Percentiles rank a stretch among this genome's conserved stretches.
Evolutionary conservation across 768 basidiomycete genomes (phyloP).

Genomic region (Pisolithus albus): DNA sequence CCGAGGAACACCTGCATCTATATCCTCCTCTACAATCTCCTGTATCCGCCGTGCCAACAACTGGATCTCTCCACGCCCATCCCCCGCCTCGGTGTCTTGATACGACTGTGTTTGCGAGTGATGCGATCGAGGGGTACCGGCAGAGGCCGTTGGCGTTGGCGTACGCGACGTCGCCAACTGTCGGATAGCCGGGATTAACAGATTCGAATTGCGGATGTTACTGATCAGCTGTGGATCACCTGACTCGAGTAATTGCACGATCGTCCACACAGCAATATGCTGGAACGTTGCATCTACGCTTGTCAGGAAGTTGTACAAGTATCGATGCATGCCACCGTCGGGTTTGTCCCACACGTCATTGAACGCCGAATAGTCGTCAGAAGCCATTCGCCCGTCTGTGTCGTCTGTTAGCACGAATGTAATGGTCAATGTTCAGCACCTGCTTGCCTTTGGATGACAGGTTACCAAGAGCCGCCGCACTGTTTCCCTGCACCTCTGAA

Average conservation of each 20-base stretch:
- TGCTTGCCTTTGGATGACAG: slow-evolving; percentile 86
- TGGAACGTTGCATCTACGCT: slow-evolving; percentile 97
- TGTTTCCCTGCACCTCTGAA: slow-evolving; percentile 98
- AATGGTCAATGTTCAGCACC: neutral
- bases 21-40: slow-evolving; percentile 76
- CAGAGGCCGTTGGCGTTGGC: slow-evolving; percentile 63
- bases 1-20: slow-evolving; percentile 51
- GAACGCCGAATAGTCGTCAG: slow-evolving; percentile 93
- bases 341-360: slow-evolving; percentile 98
- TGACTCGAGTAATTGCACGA: slow-evolving; percentile 96
- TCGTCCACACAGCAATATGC: slow-evolving; percentile 99
- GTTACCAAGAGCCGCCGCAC: slow-evolving; percentile 95
- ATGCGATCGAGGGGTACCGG: slow-evolving; percentile 68
- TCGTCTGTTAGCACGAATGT: neutral
- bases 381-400: slow-evolving; percentile 65
- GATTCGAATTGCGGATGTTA: slow-evolving; percentile 79
- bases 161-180: slow-evolving; percentile 69
- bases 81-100: slow-evolving; percentile 76
- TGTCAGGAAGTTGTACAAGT: slow-evolving; percentile 88
- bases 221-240: slow-evolving; percentile 86
- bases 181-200: slow-evolving; percentile 82
- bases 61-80: slow-evolving; percentile 90
- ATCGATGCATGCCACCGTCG: slow-evolving; percentile 93
- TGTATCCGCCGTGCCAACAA: slow-evolving; percentile 77
- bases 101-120: slow-evolving; percentile 65